Conservation (phyloP, 2,329 filamentous ascomycete species). For the Volutella citrinella region DNA sequence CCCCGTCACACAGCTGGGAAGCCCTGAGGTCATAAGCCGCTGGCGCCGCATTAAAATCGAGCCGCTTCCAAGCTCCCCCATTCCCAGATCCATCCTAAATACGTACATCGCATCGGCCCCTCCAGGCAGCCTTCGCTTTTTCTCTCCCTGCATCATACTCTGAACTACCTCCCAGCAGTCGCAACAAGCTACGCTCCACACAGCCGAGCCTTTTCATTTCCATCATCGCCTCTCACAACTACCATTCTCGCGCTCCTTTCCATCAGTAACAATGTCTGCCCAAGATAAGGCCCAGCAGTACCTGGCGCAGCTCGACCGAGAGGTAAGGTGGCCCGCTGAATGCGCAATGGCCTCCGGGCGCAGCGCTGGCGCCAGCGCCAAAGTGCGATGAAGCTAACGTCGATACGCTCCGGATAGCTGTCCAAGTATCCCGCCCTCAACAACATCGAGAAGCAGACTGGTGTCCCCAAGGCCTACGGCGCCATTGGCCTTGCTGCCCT, state of each 20-base stretch:
- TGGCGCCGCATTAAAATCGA: conserved; percentile 27
- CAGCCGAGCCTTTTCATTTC: conserved; percentile 12
- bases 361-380: no score
- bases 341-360: no score
- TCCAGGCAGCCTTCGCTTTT: no score
- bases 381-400: conserved; percentile 24
- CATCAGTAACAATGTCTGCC: conserved; percentile 54
- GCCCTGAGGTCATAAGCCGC: conserved; percentile 31
- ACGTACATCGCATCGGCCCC: no score
- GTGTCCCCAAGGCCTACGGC: conserved; percentile 81
- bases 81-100: conserved; percentile 12
- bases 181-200: no score
- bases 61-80: conserved; percentile 23
- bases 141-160: conserved; percentile 7
- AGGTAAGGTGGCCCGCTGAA: conserved; percentile 52
- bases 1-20: no score
- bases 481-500: conserved; percentile 72
- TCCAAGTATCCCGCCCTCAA: conserved; percentile 81
- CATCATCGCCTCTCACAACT: conserved; percentile 14
- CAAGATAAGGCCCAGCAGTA: conserved; percentile 77
- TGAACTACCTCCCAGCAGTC: conserved; percentile 6
- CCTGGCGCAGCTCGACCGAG: conserved; percentile 76
- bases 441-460: conserved; percentile 83
- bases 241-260: conserved; percentile 11
- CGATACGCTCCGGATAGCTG: conserved; percentile 56